Conservation (phyloP, 305 asterid genomes). For the Solanum aculeatissimum region DNA sequence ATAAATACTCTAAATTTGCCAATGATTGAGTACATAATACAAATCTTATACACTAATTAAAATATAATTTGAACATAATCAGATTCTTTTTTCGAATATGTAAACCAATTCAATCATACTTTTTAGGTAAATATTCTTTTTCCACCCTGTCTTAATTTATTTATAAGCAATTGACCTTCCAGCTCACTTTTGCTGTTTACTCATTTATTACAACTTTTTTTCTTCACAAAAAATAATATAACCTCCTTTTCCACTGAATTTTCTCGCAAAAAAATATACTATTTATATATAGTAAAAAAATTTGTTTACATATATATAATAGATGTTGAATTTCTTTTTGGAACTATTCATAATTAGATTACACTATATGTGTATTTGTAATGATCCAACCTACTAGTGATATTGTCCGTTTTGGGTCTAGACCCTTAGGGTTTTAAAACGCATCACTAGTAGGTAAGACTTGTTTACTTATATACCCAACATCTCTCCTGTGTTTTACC, state of each 20-base stretch:
- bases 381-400: too few species aligned
- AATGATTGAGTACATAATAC: neutral
- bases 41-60: neutral
- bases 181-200: neutral
- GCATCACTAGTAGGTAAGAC: too few species aligned
- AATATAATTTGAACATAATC: neutral
- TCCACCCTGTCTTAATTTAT: neutral
- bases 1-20: neutral
- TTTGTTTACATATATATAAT: too few species aligned
- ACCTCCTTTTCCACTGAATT: neutral
- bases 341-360: too few species aligned
- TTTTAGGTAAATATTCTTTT: neutral
- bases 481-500: too few species aligned
- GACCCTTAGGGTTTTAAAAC: too few species aligned
- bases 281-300: too few species aligned
- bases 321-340: accelerated
- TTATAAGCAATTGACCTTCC: neutral
- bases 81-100: neutral
- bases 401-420: too few species aligned
- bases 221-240: neutral
- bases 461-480: too few species aligned
- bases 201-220: neutral
- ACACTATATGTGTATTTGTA: too few species aligned
- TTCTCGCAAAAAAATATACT: too few species aligned
- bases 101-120: neutral